phyloP scores from a whole-genome alignment of 148 eudicot genomes.

The Drosera capensis region DNA sequence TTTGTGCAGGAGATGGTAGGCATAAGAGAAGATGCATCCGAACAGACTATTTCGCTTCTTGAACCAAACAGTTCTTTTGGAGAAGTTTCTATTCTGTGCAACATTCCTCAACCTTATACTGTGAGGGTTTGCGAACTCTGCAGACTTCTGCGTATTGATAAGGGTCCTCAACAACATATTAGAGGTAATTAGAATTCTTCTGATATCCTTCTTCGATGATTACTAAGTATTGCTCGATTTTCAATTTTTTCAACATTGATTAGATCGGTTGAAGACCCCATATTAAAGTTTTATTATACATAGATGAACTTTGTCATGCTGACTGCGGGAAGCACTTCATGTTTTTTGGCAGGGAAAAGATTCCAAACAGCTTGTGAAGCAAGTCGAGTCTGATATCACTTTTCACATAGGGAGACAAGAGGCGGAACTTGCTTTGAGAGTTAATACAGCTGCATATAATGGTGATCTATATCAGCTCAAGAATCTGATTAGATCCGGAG shows the following conservation, averaged over 20 bases:
- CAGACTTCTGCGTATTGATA: slow-evolving; percentile 78
- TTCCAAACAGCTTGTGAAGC: slow-evolving; percentile 43
- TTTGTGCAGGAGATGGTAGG: slow-evolving; percentile 63
- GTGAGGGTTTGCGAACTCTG: slow-evolving; percentile 70
- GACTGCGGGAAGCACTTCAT: neutral
- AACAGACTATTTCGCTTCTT: slow-evolving; percentile 36
- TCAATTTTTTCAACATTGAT: too few relatives aligned
- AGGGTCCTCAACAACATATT: slow-evolving; percentile 58
- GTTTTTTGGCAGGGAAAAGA: slow-evolving; percentile 45
- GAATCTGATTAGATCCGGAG: slow-evolving; percentile 60
- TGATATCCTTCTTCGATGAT: too few relatives aligned
- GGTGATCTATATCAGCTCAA: slow-evolving; percentile 76
- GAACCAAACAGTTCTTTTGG: slow-evolving; percentile 60
- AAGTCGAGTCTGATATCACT: slow-evolving; percentile 62
- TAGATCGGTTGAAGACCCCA: too few relatives aligned
- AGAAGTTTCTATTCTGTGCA: slow-evolving; percentile 71
- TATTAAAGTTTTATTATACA: neutral
- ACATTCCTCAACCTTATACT: slow-evolving; percentile 76
- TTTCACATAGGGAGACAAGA: slow-evolving; percentile 77
- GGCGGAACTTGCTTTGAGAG: slow-evolving; percentile 89
- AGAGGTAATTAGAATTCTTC: slow-evolving; percentile 33
- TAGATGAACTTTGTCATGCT: neutral
- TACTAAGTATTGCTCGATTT: too few relatives aligned
- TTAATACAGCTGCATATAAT: slow-evolving; percentile 64
- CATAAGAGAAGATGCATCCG: slow-evolving; percentile 38